A percentile compares a stretch with the other conserved stretches of the same genome.
Evolutionary conservation across 2,329 filamentous ascomycete genomes (phyloP).

Genomic region (Xylaria digitata): DNA sequence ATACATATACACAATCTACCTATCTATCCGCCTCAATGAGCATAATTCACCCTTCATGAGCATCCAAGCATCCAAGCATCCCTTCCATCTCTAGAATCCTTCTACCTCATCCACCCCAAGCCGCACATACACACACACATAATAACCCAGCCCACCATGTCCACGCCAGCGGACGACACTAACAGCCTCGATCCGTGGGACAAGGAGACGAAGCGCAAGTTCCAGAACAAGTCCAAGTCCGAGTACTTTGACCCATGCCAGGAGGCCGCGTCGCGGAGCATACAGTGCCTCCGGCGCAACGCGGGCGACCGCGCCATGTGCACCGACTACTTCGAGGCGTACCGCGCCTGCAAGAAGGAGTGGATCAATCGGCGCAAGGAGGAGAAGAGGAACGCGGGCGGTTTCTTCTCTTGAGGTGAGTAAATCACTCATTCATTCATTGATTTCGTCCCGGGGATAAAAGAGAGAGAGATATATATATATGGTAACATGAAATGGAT

Average conservation of each 20-base stretch:
- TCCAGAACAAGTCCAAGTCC: constrained; percentile 81
- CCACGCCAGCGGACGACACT: constrained; percentile 20
- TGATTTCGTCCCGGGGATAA: neutral
- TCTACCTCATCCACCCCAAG: too few species aligned
- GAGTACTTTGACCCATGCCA: constrained; percentile 96
- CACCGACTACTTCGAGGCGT: constrained; percentile 84
- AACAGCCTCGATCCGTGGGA: constrained; percentile 60
- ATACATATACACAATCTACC: too few species aligned
- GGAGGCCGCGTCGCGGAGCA: constrained; percentile 85
- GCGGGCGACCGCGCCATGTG: constrained; percentile 90
- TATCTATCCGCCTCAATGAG: too few species aligned
- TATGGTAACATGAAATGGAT: too few species aligned
- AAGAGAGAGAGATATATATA: too few species aligned
- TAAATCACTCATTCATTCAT: neutral
- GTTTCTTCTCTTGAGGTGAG: constrained; percentile 23
- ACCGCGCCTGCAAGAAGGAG: constrained; percentile 35
- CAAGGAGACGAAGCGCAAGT: constrained; percentile 70
- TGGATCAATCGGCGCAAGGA: constrained; percentile 36
- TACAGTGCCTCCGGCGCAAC: constrained; percentile 89
- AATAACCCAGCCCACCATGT: too few species aligned
- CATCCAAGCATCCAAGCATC: too few species aligned
- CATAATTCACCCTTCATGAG: too few species aligned
- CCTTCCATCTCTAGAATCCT: too few species aligned
- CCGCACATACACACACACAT: too few species aligned
- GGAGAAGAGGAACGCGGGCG: constrained; percentile 25